These are phyloP conservation scores for Chrysoporthe austroafricana DNA, from an alignment of 2,329 filamentous ascomycete species.

Conservation along the genomic window DNA sequence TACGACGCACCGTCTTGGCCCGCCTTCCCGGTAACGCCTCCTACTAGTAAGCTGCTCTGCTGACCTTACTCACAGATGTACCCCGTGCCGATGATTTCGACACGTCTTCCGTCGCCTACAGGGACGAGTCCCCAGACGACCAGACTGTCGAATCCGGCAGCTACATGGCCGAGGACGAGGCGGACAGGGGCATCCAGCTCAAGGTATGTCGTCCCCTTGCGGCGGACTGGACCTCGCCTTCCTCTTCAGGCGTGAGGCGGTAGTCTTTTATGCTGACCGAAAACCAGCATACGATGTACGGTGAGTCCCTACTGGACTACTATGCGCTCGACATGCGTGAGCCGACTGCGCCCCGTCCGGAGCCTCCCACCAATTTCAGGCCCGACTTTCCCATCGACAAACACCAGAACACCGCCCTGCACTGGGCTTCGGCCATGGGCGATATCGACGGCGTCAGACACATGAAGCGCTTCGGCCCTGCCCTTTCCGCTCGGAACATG, in stretches of 20 bases:
- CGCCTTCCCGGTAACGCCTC: slow-evolving; percentile 16
- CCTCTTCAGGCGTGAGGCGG: not conserved
- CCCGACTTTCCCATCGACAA: slow-evolving; percentile 93
- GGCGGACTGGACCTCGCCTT: not conserved
- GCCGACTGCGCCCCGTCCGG: slow-evolving; percentile 70
- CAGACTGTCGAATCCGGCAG: slow-evolving; percentile 82
- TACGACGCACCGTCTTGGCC: slow-evolving; percentile 5
- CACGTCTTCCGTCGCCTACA: slow-evolving; percentile 32
- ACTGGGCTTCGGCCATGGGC: slow-evolving; percentile 98
- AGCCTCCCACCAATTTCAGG: slow-evolving; percentile 84
- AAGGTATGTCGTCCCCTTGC: slow-evolving; percentile 17
- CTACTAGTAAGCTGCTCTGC: slow-evolving; percentile 19
- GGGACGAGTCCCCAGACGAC: slow-evolving; percentile 80
- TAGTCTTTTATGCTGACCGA: slow-evolving; percentile 54
- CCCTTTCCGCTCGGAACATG: slow-evolving; percentile 70
- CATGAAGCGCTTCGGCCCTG: slow-evolving; percentile 79
- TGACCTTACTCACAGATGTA: slow-evolving; percentile 36
- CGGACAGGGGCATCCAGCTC: slow-evolving; percentile 64
- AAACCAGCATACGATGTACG: slow-evolving; percentile 87
- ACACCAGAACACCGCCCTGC: slow-evolving; percentile 87
- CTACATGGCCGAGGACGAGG: slow-evolving; percentile 81
- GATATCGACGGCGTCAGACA: slow-evolving; percentile 90
- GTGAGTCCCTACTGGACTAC: slow-evolving; percentile 92
- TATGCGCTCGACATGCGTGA: slow-evolving; percentile 87
- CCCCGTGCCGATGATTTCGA: slow-evolving; percentile 66